Percentiles rank a stretch among this genome's conserved stretches.
Conservation (phyloP, 2,329 filamentous ascomycete genomes). For the Chrysoporthe deuterocubensis region DNA sequence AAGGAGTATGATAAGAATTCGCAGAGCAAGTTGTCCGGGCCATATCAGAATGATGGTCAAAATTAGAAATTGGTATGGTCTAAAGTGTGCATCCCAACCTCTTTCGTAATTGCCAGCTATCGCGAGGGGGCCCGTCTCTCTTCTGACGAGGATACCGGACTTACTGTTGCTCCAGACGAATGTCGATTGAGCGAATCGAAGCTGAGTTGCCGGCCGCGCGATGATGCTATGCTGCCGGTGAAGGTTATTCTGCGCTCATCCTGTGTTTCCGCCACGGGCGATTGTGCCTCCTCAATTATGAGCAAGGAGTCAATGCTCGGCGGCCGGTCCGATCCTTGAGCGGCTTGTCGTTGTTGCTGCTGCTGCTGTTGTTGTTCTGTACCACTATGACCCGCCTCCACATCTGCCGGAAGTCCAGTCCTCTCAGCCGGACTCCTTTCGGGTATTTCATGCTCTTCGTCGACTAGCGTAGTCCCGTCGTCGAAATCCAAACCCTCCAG, state of each 20-base stretch:
- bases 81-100: not conserved
- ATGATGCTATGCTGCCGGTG: conserved; percentile 2
- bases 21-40: not conserved
- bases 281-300: conserved; percentile 3
- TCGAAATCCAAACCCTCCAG: conserved; percentile 24
- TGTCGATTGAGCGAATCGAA: conserved; percentile 10
- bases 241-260: not conserved
- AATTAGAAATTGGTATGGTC: not conserved
- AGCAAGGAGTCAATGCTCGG: conserved; percentile 18
- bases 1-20: not conserved
- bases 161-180: not conserved
- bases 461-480: conserved; percentile 24
- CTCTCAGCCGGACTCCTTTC: not conserved
- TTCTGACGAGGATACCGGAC: not conserved
- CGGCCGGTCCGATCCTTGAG: not conserved
- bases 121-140: conserved; percentile 3
- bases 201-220: not conserved
- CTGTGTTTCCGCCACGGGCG: not conserved
- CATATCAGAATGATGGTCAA: not conserved
- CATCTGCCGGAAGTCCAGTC: not conserved
- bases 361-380: conserved; percentile 25
- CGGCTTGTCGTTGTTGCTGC: not conserved
- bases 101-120: not conserved
- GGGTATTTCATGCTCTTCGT: conserved; percentile 16
- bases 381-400: conserved; percentile 1